Base-by-base conservation (phyloP, 345 rosid genomes). In the Aquilaria sinensis region DNA sequence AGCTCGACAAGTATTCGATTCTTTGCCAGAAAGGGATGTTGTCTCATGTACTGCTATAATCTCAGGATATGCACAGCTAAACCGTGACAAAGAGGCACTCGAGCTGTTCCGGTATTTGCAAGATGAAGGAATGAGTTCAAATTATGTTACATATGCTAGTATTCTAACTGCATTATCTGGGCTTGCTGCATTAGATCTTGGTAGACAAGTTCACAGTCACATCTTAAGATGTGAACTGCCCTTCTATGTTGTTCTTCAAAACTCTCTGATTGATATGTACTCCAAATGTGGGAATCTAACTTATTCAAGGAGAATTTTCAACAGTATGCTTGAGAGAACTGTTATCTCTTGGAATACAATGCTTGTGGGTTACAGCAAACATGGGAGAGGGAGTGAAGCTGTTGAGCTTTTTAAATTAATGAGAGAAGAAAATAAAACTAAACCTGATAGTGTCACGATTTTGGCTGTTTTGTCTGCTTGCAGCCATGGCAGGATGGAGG, bases 11-110 rank as follows among this genome's bases (percentile, higher is more conserved):
- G 70, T 89, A 67, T 93, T 89, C 30, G 82, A 93, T 4, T 72
- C 83, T 78, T 58, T 89, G 65, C 86, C 96, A 14, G 81, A 84
- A 72, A 84, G 97, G 79, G 97, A 92, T 79, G 98, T 92, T 74
- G 98, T 89, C 62, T 82, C 91, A 13, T 93, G 98, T 61, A 93
- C 96, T 12, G 94, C 97, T 47, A 84, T 89, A n/a, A 79, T 93
- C 66, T 83, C 90, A 48, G 98, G 96, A n/a, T 93, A 85, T 66
- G 90, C 97, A 8, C 97, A 93, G 34, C 54, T 89, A 50, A 94
- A 97, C 57, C 77, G 76, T 46, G 97, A 89, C 57, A 87, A 77
- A 70, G 92, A 85, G 53, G 97, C 96, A 47, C 56, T 93, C n/a
- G 76, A 80, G 66, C 69, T 83, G 53, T 93, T 93, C 65, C 78